Percentiles rank a stretch among this genome's conserved stretches.
These are phyloP conservation scores for Cicer pinnatifidum DNA, from an alignment of 306 rosid species.

Conservation along the genomic window DNA sequence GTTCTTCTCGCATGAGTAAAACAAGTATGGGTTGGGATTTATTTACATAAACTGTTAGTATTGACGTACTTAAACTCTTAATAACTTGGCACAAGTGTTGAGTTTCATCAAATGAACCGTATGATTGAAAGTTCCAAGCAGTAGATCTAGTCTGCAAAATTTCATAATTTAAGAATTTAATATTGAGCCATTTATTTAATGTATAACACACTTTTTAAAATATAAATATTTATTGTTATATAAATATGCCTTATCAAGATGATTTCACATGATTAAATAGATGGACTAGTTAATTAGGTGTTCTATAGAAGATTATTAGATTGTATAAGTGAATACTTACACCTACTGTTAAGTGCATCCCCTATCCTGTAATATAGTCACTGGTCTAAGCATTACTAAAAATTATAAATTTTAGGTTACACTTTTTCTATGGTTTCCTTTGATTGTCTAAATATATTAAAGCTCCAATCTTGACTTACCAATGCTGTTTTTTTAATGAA, in stretches of 20 bases:
- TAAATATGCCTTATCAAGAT: not conserved
- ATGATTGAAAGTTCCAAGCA: not conserved
- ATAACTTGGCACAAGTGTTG: not conserved
- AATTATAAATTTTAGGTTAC: constrained; percentile 7
- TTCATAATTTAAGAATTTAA: not conserved
- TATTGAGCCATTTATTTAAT: not conserved
- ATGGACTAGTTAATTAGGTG: not conserved
- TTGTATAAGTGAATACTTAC: not conserved
- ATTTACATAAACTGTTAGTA: not conserved
- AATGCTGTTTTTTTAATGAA: constrained; percentile 14
- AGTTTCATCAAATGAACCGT: not conserved
- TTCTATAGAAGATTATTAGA: constrained; percentile 12
- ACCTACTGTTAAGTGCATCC: not conserved
- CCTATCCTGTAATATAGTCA: not conserved
- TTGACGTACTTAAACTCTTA: not conserved
- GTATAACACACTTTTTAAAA: not conserved
- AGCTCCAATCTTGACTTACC: constrained; percentile 20
- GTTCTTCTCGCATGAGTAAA: not conserved
- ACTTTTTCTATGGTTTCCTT: constrained; percentile 25
- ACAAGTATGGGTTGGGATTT: not conserved
- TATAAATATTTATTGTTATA: not conserved
- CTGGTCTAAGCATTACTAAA: constrained; percentile 1
- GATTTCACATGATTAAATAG: not conserved
- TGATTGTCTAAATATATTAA: constrained; percentile 8
- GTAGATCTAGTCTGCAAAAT: constrained; percentile 3